These are phyloP conservation scores for Xylona heveae DNA, from an alignment of 495 filamentous ascomycete species.

Conservation along the genomic window DNA sequence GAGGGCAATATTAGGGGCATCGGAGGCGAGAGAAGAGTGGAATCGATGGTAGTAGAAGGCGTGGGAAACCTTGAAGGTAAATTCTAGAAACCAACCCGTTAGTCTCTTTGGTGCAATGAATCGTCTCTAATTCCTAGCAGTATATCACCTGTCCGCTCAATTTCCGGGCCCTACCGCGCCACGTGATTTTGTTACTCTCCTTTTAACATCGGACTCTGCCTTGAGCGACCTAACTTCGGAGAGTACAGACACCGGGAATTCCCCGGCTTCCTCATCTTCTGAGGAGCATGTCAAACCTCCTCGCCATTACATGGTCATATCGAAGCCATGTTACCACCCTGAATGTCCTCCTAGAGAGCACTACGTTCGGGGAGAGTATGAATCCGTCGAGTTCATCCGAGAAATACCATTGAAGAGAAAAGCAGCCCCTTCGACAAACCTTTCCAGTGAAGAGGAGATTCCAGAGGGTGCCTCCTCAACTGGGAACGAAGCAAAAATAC, in stretches of 20 bases:
- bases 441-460: slow-evolving; percentile 6
- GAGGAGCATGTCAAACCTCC: slow-evolving; percentile 13
- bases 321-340: slow-evolving; percentile 58
- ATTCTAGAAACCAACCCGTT: slow-evolving; percentile 9
- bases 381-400: slow-evolving; percentile 78
- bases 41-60: slow-evolving; percentile 27
- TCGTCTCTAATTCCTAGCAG: slow-evolving; percentile 18
- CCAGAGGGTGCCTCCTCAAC: slow-evolving; percentile 4
- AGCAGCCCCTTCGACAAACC: slow-evolving; percentile 15
- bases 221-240: slow-evolving; percentile 2
- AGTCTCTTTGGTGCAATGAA: not conserved
- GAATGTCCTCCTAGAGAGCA: slow-evolving; percentile 43
- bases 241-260: no score
- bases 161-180: slow-evolving; percentile 79
- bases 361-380: slow-evolving; percentile 69
- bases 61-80: slow-evolving; percentile 36
- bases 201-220: slow-evolving; percentile 33
- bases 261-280: slow-evolving; percentile 11
- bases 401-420: slow-evolving; percentile 39
- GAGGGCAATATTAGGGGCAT: slow-evolving; percentile 63
- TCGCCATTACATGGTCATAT: slow-evolving; percentile 67
- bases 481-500: slow-evolving; percentile 8
- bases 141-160: slow-evolving; percentile 70
- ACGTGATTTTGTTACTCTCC: slow-evolving; percentile 65
- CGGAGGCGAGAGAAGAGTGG: slow-evolving; percentile 55